phyloP scores from a whole-genome alignment of 1,139 yeast species.

The Insectozyma bohioensis region DNA sequence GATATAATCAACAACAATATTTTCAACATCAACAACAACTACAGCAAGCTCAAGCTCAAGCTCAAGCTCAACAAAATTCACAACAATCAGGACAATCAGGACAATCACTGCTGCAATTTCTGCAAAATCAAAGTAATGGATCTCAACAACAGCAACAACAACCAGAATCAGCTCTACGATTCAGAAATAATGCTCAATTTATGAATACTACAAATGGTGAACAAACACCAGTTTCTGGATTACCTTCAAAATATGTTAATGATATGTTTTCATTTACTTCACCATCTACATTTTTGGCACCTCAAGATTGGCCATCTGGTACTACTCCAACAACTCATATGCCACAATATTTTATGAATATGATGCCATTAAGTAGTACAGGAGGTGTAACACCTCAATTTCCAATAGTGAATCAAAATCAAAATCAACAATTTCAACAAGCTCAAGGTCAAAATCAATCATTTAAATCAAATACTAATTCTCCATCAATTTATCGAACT shows the following conservation, averaged over 20 bases:
- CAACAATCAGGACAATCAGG: slow-evolving; percentile 10
- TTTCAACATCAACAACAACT: slow-evolving; percentile 7
- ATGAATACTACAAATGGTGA: slow-evolving; percentile 29
- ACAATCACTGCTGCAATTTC: background rate
- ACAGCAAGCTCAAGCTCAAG: slow-evolving; percentile 15
- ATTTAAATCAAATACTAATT: too few species aligned
- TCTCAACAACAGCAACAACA: slow-evolving; percentile 4
- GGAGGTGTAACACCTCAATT: slow-evolving; percentile 4
- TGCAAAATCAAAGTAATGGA: background rate
- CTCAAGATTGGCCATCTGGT: slow-evolving; percentile 45
- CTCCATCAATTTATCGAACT: too few species aligned
- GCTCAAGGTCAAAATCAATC: slow-evolving; percentile 1
- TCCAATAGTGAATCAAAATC: slow-evolving; percentile 12
- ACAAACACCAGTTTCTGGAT: slow-evolving; percentile 51
- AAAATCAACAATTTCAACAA: slow-evolving; percentile 12
- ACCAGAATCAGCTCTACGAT: slow-evolving; percentile 12
- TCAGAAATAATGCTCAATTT: slow-evolving; percentile 8
- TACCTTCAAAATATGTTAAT: slow-evolving; percentile 43
- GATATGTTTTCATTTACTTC: slow-evolving; percentile 59
- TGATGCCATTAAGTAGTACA: slow-evolving; percentile 18
- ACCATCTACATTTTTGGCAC: slow-evolving; percentile 39
- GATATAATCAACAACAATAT: slow-evolving; percentile 19
- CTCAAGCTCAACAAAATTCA: slow-evolving; percentile 10
- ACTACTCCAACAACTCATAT: slow-evolving; percentile 44
- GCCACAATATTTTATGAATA: slow-evolving; percentile 31